Evolutionary conservation across 1,284 basidiomycete species (phyloP), one percentile per base, ranked within the genome.

Genomic region (Moesziomyces globuligerus): DNA sequence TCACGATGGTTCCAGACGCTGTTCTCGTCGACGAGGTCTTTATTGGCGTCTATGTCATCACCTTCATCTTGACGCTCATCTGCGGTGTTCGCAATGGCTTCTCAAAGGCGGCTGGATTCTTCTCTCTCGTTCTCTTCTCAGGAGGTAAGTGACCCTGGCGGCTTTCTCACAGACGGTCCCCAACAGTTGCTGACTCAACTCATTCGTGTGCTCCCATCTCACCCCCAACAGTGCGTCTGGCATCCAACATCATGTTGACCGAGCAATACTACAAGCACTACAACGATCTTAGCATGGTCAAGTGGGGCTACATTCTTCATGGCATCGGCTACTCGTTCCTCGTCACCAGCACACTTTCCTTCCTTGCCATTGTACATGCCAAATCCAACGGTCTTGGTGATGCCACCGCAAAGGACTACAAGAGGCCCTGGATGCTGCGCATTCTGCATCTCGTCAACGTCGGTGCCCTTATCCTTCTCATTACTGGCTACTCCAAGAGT

Each of bases 281-380:
- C 43, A 32, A 23, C 3, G 38, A 51, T 24, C n/a, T 17, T 3
- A 26, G 8, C 21, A 15, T 40, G 18, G 29, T 46, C 34, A 43
- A 25, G 17, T 45, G 40, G 41, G 56, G 56, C 28, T 59, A 51
- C 38, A 45, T 59, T 18, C 43, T 59, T 15, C 56, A 52, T 11
- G 51, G 41, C 3, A 43, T 59, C 25, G 56, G 56, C 18, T 59
- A 52, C 50, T 50, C 41, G n/a, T 59, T 59, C 50, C 26, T 59
- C 23, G 45, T 55, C 29, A 41, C 41, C 7, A 44, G 40, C 18
- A 37, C 26, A 6, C 40, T 61, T n/a, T 37, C 42, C 15, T 48
- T 61, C 58, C 44, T 53, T 17, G 38, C 42, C 24, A 42, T 36
- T 15, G 36, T 34, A 2, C 48, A 51, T 17, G 47, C 47, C 5